Conservation (phyloP, 108 stramenopile species). For the Cyclotella baltica region DNA sequence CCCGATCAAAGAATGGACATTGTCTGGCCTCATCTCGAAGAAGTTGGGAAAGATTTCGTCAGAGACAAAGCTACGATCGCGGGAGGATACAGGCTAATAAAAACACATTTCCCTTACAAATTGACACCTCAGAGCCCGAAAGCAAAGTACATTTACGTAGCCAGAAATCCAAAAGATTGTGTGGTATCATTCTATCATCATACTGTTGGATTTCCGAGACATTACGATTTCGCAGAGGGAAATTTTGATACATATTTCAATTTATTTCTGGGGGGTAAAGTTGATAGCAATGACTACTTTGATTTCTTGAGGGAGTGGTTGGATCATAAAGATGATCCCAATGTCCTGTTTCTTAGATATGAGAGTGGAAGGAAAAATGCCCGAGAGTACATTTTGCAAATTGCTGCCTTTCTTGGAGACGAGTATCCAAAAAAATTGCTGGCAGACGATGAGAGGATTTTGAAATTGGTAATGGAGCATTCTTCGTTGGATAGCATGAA, state of each 20-base stretch:
- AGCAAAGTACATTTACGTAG: constrained; percentile 60
- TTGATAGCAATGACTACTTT: constrained; percentile 62
- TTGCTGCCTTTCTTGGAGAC: constrained; percentile 55
- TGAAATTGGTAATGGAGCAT: constrained; percentile 56
- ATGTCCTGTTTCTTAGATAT: constrained; percentile 58
- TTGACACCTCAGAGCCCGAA: constrained; percentile 47
- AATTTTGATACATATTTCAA: constrained; percentile 60
- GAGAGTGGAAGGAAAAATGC: constrained; percentile 47
- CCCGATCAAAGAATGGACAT: constrained; percentile 52
- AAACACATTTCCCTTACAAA: constrained; percentile 58
- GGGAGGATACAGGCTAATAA: constrained; percentile 55
- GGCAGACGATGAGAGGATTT: constrained; percentile 42
- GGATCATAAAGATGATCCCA: constrained; percentile 56
- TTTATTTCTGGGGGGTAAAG: constrained; percentile 54
- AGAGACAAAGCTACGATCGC: constrained; percentile 26
- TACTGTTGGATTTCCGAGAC: constrained; percentile 56
- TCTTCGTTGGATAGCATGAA: constrained; percentile 60
- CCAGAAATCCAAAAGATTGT: constrained; percentile 65
- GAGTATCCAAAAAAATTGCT: constrained; percentile 31
- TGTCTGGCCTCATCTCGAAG: constrained; percentile 62
- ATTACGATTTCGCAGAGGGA: constrained; percentile 61
- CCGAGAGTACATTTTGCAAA: constrained; percentile 44
- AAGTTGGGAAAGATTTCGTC: constrained; percentile 56
- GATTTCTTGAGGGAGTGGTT: constrained; percentile 42
- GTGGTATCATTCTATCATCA: constrained; percentile 67